Conservation (phyloP, 2,329 filamentous ascomycete genomes). For the Neopestalotiopsis sp. region DNA sequence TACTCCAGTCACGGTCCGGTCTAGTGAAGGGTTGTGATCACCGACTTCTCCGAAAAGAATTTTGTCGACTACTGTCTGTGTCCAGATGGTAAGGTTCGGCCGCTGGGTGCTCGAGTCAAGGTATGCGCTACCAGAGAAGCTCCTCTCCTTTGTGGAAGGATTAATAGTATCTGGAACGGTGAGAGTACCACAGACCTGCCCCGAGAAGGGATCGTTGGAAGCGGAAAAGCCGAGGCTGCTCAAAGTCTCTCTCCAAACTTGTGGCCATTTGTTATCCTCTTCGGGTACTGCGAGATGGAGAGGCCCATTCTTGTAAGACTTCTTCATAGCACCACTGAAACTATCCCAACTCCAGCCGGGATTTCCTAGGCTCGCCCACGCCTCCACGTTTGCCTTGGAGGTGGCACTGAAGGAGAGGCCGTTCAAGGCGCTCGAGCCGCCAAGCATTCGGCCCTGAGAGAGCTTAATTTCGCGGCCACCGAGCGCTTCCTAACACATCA, state of each 20-base stretch:
- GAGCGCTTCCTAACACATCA: conserved; percentile 13
- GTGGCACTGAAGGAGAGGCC: conserved; percentile 35
- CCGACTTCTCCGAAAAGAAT: conserved; percentile 20
- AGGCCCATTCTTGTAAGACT: conserved; percentile 11
- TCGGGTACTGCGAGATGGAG: conserved; percentile 19
- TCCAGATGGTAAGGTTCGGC: conserved; percentile 23
- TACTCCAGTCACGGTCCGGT: not conserved
- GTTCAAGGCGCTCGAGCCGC: conserved; percentile 37
- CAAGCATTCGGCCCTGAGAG: conserved; percentile 38
- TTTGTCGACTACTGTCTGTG: conserved; percentile 18
- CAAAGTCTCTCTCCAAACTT: conserved; percentile 20
- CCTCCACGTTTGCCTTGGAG: conserved; percentile 31
- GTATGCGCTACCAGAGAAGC: conserved; percentile 24
- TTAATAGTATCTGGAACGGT: conserved; percentile 23
- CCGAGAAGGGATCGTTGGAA: conserved; percentile 19
- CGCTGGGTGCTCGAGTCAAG: conserved; percentile 13
- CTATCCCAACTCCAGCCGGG: conserved; percentile 29
- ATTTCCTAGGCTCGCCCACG: conserved; percentile 36
- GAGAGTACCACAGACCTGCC: conserved; percentile 14
- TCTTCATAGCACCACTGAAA: conserved; percentile 23
- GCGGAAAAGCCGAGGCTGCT: conserved; percentile 20
- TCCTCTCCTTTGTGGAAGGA: conserved; percentile 19
- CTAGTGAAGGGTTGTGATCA: not conserved
- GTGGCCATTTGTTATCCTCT: conserved; percentile 19
- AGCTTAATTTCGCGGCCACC: conserved; percentile 26